phyloP scores from a whole-genome alignment of 2,329 filamentous ascomycete genomes.

The Ophiostoma australiae region DNA sequence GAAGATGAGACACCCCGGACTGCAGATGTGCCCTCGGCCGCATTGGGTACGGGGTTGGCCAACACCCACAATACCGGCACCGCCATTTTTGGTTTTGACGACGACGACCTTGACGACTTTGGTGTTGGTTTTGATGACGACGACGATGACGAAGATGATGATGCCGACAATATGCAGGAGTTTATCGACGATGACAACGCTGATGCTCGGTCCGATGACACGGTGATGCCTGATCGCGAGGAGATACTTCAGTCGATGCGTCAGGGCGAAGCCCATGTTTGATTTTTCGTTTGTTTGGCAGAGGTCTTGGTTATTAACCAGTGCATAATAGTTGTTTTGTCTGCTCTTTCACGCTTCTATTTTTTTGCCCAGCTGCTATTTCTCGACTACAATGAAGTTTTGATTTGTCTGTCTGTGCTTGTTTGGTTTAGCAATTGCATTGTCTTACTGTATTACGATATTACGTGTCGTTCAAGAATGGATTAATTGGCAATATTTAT shows the following conservation, averaged over 20 bases:
- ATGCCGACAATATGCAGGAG: constrained; percentile 19
- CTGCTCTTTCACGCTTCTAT: not conserved
- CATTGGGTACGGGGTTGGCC: too few species aligned
- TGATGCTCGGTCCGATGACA: constrained; percentile 23
- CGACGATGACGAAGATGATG: not conserved
- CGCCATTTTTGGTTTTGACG: not conserved
- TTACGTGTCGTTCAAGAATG: not conserved
- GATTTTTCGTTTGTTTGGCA: not conserved
- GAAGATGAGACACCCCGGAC: not conserved
- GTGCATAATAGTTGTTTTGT: not conserved
- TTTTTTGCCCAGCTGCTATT: too few species aligned
- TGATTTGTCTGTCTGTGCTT: too few species aligned
- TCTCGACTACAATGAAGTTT: too few species aligned
- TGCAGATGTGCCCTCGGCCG: not conserved
- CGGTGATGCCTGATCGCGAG: constrained; percentile 28
- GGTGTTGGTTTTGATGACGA: not conserved
- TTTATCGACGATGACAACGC: constrained; percentile 27
- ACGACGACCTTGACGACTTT: constrained; percentile 4
- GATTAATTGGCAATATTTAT: not conserved
- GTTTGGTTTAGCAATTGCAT: too few species aligned
- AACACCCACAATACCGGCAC: not conserved
- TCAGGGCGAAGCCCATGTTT: not conserved
- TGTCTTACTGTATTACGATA: not conserved
- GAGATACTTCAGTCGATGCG: constrained; percentile 23
- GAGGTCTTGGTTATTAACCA: not conserved